Evolutionary conservation across 345 rosid genomes (phyloP), one percentile per base, ranked within the genome.

Genomic region (Clarkia xantiana): DNA sequence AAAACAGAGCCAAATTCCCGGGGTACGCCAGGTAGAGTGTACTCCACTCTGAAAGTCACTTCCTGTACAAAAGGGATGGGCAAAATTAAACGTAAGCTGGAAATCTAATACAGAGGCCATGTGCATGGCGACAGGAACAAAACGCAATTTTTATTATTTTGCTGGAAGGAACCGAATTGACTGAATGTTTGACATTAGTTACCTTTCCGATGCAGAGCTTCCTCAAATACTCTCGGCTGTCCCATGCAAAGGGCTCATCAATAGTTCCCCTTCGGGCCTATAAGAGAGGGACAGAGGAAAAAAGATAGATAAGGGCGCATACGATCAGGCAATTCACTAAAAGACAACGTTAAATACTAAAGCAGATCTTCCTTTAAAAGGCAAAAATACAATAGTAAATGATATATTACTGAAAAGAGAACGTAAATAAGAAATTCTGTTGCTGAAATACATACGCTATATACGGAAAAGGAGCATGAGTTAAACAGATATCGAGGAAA

Each of bases 211-310:
- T 77, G 77, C 97, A 87, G 55, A 84, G 86, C 77, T 84, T 84
- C 70, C 99, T 82, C 62, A 91, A 66, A 71, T 54, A 84, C 58
- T 91, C 98, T 56, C 87, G 80, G 75, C 96, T 86, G 47, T 78
- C 83, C 98, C 98, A 91, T 42, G 98, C 98, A 67, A 86, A 91
- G n/a, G 87, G 73, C 75, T 93, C 99, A 62, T 93, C 99, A 47
- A 65, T 42, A 48, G 93, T 93, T 63, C 87, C 94, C 69, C 25
- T 49, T n/a, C 66, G 66, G 49, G 66, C 66, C 66, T 62, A 22
- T 29, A 29, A 29, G 36, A 29, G 38, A 45, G 34, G 14, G 25
- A 45, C 20, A 36, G 55, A 3, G 45, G 29, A 39, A 8, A 36
- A 14, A 39, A 2, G 8, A 10, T 2, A 29, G 36, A 29, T 0